Evolutionary conservation across 306 rosid species (phyloP).

Genomic region (Abrus precatorius): DNA sequence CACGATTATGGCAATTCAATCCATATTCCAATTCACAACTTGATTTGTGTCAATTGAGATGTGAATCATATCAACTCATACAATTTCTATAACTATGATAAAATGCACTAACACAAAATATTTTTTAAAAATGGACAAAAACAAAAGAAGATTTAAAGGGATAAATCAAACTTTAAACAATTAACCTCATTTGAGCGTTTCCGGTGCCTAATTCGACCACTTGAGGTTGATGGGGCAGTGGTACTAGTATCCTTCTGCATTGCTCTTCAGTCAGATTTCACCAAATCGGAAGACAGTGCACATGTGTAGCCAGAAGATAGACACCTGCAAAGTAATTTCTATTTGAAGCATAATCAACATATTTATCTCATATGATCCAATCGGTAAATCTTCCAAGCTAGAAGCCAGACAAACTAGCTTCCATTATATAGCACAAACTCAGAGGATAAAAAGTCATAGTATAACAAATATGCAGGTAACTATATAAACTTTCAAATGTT

Average conservation of each 20-base stretch:
- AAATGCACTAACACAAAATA: slow-evolving; percentile 9
- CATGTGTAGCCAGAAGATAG: slow-evolving; percentile 45
- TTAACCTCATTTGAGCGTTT: slow-evolving; percentile 85
- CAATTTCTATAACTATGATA: too few relatives aligned
- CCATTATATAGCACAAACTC: slow-evolving; percentile 24
- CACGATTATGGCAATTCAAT: too few relatives aligned
- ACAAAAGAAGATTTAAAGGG: not conserved
- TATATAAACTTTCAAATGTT: slow-evolving; percentile 29
- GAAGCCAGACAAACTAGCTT: slow-evolving; percentile 35
- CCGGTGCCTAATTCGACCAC: slow-evolving; percentile 70
- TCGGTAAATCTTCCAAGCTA: slow-evolving; percentile 4
- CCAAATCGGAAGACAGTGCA: slow-evolving; percentile 49
- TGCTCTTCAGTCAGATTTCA: slow-evolving; percentile 50
- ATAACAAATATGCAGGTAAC: slow-evolving; percentile 24
- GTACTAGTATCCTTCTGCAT: slow-evolving; percentile 72
- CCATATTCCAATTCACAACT: too few relatives aligned
- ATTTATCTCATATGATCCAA: not conserved
- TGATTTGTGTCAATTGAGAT: too few relatives aligned
- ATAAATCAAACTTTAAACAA: slow-evolving; percentile 35
- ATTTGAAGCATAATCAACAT: slow-evolving; percentile 31
- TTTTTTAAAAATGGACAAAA: not conserved
- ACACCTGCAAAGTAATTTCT: slow-evolving; percentile 60
- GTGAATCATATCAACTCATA: too few relatives aligned
- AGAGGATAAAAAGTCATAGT: slow-evolving; percentile 1
- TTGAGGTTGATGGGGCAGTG: slow-evolving; percentile 49